phyloP scores from a whole-genome alignment of 1,139 yeast species.

The Geotrichum citri-aurantii region DNA sequence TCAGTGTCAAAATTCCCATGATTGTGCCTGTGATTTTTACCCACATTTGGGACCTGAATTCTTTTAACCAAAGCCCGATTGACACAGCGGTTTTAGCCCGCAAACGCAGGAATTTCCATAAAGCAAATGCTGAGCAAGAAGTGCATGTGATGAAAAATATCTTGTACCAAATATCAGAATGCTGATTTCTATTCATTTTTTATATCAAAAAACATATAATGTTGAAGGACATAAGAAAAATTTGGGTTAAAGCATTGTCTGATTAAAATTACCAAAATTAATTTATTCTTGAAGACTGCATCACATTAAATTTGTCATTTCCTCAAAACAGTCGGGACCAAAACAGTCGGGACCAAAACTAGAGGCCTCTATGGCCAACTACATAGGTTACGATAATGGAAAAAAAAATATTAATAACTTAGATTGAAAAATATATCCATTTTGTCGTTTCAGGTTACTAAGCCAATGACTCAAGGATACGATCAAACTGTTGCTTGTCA shows the following conservation, averaged over 20 bases:
- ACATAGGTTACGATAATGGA: too few species aligned
- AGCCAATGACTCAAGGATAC: conserved; percentile 36
- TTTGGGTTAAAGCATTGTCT: neutral
- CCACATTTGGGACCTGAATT: neutral
- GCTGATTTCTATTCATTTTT: neutral
- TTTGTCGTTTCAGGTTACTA: neutral
- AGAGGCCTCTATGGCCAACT: too few species aligned
- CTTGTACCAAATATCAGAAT: neutral
- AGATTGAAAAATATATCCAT: too few species aligned
- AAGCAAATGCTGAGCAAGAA: conserved; percentile 5
- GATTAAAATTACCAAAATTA: neutral
- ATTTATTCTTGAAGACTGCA: neutral
- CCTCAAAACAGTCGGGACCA: neutral
- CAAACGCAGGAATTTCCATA: conserved; percentile 1
- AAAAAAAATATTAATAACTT: too few species aligned
- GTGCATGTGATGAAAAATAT: conserved; percentile 3
- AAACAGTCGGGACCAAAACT: too few species aligned
- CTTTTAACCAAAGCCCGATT: neutral
- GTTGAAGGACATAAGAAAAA: neutral
- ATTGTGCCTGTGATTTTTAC: neutral
- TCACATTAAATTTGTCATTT: neutral
- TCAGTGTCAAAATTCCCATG: neutral
- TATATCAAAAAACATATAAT: neutral
- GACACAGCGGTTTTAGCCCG: neutral
- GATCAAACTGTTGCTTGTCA: conserved; percentile 57